These are phyloP conservation scores for Coniochaeta pulveracea DNA, from an alignment of 2,329 filamentous ascomycete genomes.

Conservation along the genomic window DNA sequence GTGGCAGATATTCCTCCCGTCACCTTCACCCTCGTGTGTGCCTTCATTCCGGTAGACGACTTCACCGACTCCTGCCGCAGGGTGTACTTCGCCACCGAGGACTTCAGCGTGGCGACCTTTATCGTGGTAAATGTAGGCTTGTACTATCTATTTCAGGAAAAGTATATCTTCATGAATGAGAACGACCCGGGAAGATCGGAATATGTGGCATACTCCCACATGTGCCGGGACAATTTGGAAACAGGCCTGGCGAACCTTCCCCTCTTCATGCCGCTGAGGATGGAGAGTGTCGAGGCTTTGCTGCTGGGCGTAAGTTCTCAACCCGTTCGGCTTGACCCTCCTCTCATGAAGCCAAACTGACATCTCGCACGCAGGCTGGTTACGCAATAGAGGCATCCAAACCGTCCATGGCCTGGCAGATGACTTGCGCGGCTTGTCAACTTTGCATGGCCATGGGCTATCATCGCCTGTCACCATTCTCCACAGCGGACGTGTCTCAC, in stretches of 20 bases:
- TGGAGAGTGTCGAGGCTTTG: conserved; percentile 45
- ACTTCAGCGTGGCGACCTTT: conserved; percentile 36
- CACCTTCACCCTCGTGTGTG: conserved; percentile 38
- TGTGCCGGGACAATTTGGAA: conserved; percentile 37
- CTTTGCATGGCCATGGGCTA: conserved; percentile 53
- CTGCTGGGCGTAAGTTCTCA: conserved; percentile 38
- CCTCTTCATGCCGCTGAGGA: conserved; percentile 42
- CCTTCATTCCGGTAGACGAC: conserved; percentile 34
- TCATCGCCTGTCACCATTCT: conserved; percentile 31
- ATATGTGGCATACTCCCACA: conserved; percentile 22
- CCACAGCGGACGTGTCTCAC: no score
- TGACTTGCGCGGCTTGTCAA: conserved; percentile 45
- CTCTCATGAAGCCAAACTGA: background rate
- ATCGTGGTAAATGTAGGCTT: conserved; percentile 37
- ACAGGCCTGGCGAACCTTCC: conserved; percentile 38
- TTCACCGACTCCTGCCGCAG: conserved; percentile 37
- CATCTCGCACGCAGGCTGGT: conserved; percentile 32
- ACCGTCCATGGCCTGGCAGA: conserved; percentile 52
- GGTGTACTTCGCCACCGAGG: conserved; percentile 40
- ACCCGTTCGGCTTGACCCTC: background rate
- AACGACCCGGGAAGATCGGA: conserved; percentile 11
- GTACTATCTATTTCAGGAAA: conserved; percentile 38
- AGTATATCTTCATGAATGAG: conserved; percentile 25
- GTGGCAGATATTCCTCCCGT: conserved; percentile 29
- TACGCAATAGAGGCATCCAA: conserved; percentile 52